Percentiles rank a stretch among this genome's conserved stretches.
Evolutionary conservation across 768 basidiomycete genomes (phyloP).

Genomic region (Rhodosporidiobolus odoratus): DNA sequence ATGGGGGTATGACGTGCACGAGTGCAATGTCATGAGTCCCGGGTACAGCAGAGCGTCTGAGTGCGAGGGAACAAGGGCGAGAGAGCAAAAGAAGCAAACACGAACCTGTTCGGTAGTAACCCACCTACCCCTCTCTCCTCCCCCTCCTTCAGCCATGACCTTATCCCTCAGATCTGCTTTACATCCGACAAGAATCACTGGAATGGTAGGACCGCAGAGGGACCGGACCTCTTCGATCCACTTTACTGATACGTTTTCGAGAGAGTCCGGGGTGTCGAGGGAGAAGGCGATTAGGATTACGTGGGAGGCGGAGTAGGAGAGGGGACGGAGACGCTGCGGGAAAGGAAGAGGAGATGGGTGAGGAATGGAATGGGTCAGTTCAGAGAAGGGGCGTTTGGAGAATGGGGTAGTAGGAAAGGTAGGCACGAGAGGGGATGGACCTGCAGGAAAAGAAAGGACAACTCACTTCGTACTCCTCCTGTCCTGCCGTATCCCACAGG

Average conservation of each 20-base stretch:
- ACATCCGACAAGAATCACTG: constrained; percentile 92
- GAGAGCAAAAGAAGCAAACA: constrained; percentile 43
- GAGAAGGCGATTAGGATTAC: constrained; percentile 97
- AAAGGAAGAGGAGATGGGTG: neutral
- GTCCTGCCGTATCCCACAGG: constrained; percentile 98
- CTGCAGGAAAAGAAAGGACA: constrained; percentile 27
- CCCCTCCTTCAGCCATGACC: constrained; percentile 37
- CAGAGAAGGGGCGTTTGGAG: too few relatives aligned
- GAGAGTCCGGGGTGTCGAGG: constrained; percentile 90
- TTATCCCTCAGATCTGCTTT: constrained; percentile 78
- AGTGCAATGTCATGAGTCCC: too few relatives aligned
- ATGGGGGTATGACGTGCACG: constrained; percentile 38
- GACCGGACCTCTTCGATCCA: constrained; percentile 98
- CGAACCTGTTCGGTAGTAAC: constrained; percentile 47
- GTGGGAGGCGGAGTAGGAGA: constrained; percentile 97
- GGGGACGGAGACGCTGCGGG: constrained; percentile 75
- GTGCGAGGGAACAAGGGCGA: constrained; percentile 40
- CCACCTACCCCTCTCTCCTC: constrained; percentile 41
- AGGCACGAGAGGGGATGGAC: neutral
- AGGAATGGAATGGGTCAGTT: constrained; percentile 6
- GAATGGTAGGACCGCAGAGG: constrained; percentile 88
- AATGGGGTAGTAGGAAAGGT: neutral
- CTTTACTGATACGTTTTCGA: constrained; percentile 94
- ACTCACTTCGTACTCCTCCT: constrained; percentile 98
- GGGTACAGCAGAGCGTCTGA: too few relatives aligned